phyloP scores from a whole-genome alignment of 768 basidiomycete species.

The Pisolithus orientalis region DNA sequence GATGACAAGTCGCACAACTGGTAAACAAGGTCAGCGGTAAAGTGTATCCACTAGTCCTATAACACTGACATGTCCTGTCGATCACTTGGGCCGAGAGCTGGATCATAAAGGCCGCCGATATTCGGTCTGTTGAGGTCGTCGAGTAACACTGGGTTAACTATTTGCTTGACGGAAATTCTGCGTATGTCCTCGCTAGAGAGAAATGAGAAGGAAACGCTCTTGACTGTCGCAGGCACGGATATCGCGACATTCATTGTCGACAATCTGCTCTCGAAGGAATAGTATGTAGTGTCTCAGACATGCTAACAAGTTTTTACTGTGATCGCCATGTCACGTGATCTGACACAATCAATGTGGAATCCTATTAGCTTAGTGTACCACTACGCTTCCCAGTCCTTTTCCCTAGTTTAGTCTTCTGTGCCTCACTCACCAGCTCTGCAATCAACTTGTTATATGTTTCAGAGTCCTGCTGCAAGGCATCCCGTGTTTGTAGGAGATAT shows the following conservation, averaged over 20 bases:
- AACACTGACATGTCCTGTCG: slow-evolving; percentile 80
- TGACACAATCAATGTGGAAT: background rate
- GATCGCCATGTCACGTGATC: slow-evolving; percentile 8
- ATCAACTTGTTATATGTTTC: slow-evolving; percentile 90
- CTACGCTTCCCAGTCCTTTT: slow-evolving; percentile 48
- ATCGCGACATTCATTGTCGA: slow-evolving; percentile 80
- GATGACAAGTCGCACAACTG: slow-evolving; percentile 90
- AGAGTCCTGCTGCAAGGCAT: slow-evolving; percentile 78
- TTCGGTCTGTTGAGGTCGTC: slow-evolving; percentile 94
- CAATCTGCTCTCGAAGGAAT: background rate
- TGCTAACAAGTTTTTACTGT: slow-evolving; percentile 12
- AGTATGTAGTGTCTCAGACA: background rate
- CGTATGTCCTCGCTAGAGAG: slow-evolving; percentile 83
- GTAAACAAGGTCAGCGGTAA: slow-evolving; percentile 5
- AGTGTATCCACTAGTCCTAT: background rate
- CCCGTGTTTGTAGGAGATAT: slow-evolving; percentile 73
- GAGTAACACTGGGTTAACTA: slow-evolving; percentile 86
- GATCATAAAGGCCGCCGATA: slow-evolving; percentile 89
- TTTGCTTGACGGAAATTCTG: slow-evolving; percentile 95
- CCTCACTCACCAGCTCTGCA: slow-evolving; percentile 87
- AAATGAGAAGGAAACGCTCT: slow-evolving; percentile 89
- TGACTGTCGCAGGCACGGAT: slow-evolving; percentile 79
- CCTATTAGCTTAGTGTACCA: slow-evolving; percentile 36
- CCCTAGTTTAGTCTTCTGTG: slow-evolving; percentile 73
- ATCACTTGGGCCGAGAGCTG: slow-evolving; percentile 86